These are phyloP conservation scores for Tulasnella sp. DNA, from an alignment of 768 basidiomycete species.

Conservation along the genomic window DNA sequence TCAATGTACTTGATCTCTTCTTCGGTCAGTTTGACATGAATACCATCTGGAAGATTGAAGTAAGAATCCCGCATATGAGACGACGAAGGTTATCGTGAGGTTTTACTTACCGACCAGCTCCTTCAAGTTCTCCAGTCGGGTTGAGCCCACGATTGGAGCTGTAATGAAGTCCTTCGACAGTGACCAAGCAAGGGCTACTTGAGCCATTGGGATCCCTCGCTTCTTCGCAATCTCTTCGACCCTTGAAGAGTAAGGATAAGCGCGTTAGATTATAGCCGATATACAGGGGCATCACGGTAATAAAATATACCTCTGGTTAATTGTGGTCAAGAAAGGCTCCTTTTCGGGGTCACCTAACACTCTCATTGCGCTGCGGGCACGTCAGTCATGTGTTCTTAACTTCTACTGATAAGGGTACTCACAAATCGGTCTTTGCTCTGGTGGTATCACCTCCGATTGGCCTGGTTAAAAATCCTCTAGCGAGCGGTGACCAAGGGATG, in stretches of 20 bases:
- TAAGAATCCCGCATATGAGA: not conserved
- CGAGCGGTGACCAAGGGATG: slow-evolving; percentile 24
- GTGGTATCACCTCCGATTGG: slow-evolving; percentile 10
- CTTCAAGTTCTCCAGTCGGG: slow-evolving; percentile 2
- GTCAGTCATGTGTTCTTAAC: not conserved
- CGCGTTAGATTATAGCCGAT: too few relatives aligned
- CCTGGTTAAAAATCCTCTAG: slow-evolving; percentile 20
- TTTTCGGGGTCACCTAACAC: slow-evolving; percentile 9
- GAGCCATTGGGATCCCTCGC: slow-evolving; percentile 1
- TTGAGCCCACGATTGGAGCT: slow-evolving; percentile 4
- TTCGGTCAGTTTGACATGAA: not conserved
- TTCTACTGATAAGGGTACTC: too few relatives aligned
- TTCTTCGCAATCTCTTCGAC: slow-evolving; percentile 8
- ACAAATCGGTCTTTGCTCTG: slow-evolving; percentile 7
- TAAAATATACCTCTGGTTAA: slow-evolving; percentile 9
- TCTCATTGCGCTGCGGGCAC: not conserved
- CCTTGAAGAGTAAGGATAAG: too few relatives aligned
- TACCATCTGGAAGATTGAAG: not conserved
- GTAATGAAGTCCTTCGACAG: slow-evolving; percentile 3
- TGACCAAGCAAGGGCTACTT: slow-evolving; percentile 3
- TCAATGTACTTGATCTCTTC: slow-evolving; percentile 9
- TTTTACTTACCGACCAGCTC: slow-evolving; percentile 1
- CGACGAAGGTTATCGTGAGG: too few relatives aligned
- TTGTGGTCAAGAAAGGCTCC: slow-evolving; percentile 1
- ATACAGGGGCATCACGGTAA: too few relatives aligned